Evolutionary conservation across 1,284 basidiomycete genomes (phyloP).

Genomic region (Crucibulum cyathiforme): DNA sequence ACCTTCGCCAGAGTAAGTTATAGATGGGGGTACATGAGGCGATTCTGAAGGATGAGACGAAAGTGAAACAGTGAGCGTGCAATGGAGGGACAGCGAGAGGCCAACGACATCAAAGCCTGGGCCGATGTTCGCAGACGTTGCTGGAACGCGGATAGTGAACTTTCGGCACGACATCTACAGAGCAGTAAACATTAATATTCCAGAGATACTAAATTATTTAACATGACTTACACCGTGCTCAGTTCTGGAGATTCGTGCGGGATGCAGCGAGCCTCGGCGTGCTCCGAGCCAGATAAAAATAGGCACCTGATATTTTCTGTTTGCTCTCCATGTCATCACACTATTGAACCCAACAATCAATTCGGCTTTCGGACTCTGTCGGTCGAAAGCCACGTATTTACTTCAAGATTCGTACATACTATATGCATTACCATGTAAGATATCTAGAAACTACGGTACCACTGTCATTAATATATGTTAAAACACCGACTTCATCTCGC

Average conservation of each 20-base stretch:
- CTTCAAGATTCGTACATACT: too few species aligned
- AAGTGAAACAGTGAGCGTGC: slow-evolving; percentile 76
- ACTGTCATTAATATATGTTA: slow-evolving; percentile 5
- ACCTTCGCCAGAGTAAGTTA: slow-evolving; percentile 90
- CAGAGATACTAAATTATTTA: too few species aligned
- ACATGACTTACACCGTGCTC: too few species aligned
- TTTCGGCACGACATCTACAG: slow-evolving; percentile 29
- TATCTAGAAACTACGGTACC: neutral
- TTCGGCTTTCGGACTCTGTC: too few species aligned
- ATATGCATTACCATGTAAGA: too few species aligned
- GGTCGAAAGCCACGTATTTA: too few species aligned
- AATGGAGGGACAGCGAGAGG: slow-evolving; percentile 89
- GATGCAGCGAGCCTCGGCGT: too few species aligned
- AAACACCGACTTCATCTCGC: slow-evolving; percentile 19
- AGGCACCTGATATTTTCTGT: neutral
- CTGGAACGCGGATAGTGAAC: slow-evolving; percentile 85
- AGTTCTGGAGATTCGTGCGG: too few species aligned
- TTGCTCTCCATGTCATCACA: neutral
- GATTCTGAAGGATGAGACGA: slow-evolving; percentile 29
- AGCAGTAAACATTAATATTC: neutral
- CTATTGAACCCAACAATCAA: neutral
- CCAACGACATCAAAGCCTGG: slow-evolving; percentile 99
- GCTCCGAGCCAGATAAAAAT: too few species aligned
- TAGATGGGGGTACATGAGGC: slow-evolving; percentile 58
- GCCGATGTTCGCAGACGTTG: slow-evolving; percentile 98